Evolutionary conservation across 768 basidiomycete species (phyloP).

Genomic region (Neoboletus subvelutipes): DNA sequence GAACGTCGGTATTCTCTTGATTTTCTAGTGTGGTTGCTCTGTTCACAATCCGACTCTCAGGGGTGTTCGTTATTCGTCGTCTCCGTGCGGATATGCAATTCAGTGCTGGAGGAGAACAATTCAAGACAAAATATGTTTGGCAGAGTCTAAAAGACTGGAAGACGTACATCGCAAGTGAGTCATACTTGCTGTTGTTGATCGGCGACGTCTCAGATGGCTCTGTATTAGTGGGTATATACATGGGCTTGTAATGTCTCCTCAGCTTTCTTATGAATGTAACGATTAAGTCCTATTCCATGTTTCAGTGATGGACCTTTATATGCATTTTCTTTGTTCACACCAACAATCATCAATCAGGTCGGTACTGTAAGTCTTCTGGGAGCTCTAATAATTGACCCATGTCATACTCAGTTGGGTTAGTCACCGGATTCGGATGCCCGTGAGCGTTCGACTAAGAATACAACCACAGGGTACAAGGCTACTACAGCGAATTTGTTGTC

Average conservation of each 20-base stretch:
- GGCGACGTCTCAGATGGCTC: background rate
- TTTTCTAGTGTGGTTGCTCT: background rate
- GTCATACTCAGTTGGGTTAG: constrained; percentile 22
- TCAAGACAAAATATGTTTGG: constrained; percentile 54
- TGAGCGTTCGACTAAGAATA: background rate
- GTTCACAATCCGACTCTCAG: constrained; percentile 30
- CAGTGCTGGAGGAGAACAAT: constrained; percentile 60
- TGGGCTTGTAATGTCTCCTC: constrained; percentile 55
- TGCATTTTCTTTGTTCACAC: constrained; percentile 53
- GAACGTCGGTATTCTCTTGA: constrained; percentile 47
- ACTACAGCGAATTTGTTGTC: constrained; percentile 72
- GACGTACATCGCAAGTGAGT: constrained; percentile 67
- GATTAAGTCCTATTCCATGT: constrained; percentile 4
- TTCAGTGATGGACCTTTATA: constrained; percentile 50
- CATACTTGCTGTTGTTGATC: background rate
- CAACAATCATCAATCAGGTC: constrained; percentile 51
- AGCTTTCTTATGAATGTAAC: background rate
- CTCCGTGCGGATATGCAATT: constrained; percentile 64
- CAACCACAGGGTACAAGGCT: constrained; percentile 50
- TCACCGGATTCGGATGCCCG: background rate
- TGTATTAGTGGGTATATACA: constrained; percentile 60
- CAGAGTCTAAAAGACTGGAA: constrained; percentile 69
- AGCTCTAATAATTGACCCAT: background rate
- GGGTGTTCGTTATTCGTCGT: constrained; percentile 61
- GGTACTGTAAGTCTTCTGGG: constrained; percentile 9